Evolutionary conservation across 257 asterid genomes (phyloP).

Genomic region (Fraxinus excelsior): DNA sequence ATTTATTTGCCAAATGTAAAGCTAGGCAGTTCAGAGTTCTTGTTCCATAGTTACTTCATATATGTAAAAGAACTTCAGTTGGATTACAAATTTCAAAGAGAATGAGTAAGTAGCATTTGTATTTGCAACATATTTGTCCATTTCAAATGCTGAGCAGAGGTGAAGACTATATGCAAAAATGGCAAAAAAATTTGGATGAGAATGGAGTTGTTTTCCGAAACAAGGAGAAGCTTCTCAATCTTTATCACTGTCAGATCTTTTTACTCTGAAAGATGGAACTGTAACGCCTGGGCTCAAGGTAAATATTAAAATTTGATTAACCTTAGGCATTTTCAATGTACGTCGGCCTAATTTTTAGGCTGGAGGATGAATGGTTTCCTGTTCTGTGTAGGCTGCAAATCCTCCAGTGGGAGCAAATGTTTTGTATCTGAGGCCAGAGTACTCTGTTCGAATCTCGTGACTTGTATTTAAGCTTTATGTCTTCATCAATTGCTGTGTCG

Average conservation of each 20-base stretch:
- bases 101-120: conserved; percentile 15
- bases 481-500: neutral
- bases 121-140: conserved; percentile 40
- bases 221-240: conserved; percentile 93
- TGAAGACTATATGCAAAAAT: conserved; percentile 63
- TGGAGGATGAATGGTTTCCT: conserved; percentile 21
- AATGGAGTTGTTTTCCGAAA: conserved; percentile 74
- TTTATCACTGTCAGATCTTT: conserved; percentile 74
- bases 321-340: neutral
- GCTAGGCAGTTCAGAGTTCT: neutral
- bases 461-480: conserved; percentile 46
- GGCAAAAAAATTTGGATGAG: conserved; percentile 79
- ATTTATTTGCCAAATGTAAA: neutral
- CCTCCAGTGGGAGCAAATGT: conserved; percentile 93
- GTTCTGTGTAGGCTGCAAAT: conserved; percentile 59
- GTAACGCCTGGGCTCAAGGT: conserved; percentile 75
- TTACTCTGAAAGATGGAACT: conserved; percentile 59
- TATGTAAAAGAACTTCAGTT: neutral
- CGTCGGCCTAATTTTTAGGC: conserved; percentile 15
- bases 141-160: conserved; percentile 63
- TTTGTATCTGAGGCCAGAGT: conserved; percentile 63
- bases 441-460: conserved; percentile 78
- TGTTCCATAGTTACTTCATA: neutral
- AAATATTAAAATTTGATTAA: conserved; percentile 11
- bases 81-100: conserved; percentile 19